Conservation (phyloP, 495 filamentous ascomycete species). For the Aspergillus haitiensis region DNA sequence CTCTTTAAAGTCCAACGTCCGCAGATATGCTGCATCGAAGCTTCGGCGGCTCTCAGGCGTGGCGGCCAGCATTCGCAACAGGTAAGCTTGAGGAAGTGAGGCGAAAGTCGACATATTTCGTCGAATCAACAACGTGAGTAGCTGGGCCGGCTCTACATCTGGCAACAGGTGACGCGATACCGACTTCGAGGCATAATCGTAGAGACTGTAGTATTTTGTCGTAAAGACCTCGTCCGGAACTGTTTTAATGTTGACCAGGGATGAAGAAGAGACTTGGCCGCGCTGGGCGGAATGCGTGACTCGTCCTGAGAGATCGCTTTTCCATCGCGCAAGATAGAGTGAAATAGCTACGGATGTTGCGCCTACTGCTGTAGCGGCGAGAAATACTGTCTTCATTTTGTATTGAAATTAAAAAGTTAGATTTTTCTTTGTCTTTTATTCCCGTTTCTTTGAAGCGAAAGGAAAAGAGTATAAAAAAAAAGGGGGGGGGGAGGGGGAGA, state of each 20-base stretch:
- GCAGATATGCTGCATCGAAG: slow-evolving; percentile 31
- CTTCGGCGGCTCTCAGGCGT: slow-evolving; percentile 12
- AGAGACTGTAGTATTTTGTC: slow-evolving; percentile 24
- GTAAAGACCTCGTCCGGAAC: slow-evolving; percentile 27
- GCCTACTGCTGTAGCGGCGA: slow-evolving; percentile 6
- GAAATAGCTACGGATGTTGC: slow-evolving; percentile 8
- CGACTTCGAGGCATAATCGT: slow-evolving; percentile 30
- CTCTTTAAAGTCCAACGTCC: slow-evolving; percentile 29
- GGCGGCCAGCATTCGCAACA: slow-evolving; percentile 21
- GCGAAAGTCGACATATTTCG: slow-evolving; percentile 40
- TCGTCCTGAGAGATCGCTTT: slow-evolving; percentile 1
- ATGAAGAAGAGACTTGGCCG: slow-evolving; percentile 11
- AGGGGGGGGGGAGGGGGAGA: too few species aligned
- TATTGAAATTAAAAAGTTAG: neutral
- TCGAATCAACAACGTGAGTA: slow-evolving; percentile 34
- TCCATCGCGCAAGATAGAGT: slow-evolving; percentile 4
- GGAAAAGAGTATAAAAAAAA: neutral
- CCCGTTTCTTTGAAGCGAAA: neutral
- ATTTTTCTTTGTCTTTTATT: neutral
- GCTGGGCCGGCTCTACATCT: slow-evolving; percentile 8
- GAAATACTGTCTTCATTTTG: slow-evolving; percentile 5
- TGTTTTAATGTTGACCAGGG: slow-evolving; percentile 24
- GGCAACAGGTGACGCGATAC: slow-evolving; percentile 29
- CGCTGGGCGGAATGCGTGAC: slow-evolving; percentile 4
- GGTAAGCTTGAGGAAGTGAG: slow-evolving; percentile 34